Conservation (phyloP, 2,329 filamentous ascomycete species). For the Aspergillus cejpii region DNA sequence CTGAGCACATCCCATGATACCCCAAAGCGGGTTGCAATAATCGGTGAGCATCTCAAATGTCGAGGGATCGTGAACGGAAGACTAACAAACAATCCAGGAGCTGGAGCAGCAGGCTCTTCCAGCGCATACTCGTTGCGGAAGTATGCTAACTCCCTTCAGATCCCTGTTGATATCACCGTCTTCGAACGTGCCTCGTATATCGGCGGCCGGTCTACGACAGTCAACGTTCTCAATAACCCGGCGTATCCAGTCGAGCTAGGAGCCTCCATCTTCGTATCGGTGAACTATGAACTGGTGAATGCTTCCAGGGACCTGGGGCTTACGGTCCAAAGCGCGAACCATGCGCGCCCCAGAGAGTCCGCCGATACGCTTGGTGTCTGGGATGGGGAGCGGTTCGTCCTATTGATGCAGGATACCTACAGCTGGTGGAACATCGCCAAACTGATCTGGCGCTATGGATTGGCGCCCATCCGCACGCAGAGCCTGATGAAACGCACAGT, state of each 20-base stretch:
- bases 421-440: slow-evolving; percentile 76
- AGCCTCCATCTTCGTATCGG: slow-evolving; percentile 81
- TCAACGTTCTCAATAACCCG: slow-evolving; percentile 65
- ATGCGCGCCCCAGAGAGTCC: slow-evolving; percentile 43
- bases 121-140: slow-evolving; percentile 74
- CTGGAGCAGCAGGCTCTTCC: slow-evolving; percentile 81
- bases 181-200: slow-evolving; percentile 74
- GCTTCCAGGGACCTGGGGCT: slow-evolving; percentile 68
- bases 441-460: slow-evolving; percentile 78
- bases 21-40: slow-evolving; percentile 31
- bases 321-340: slow-evolving; percentile 43
- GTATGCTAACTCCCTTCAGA: slow-evolving; percentile 56
- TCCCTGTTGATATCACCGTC: slow-evolving; percentile 71
- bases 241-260: slow-evolving; percentile 72
- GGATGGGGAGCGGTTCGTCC: slow-evolving; percentile 71
- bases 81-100: slow-evolving; percentile 51
- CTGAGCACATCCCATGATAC: slow-evolving; percentile 13
- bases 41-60: slow-evolving; percentile 23
- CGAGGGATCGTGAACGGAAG: slow-evolving; percentile 1
- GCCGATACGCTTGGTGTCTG: slow-evolving; percentile 65
- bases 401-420: slow-evolving; percentile 54
- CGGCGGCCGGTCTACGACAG: slow-evolving; percentile 81
- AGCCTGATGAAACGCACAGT: slow-evolving; percentile 66
- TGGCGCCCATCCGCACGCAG: slow-evolving; percentile 66
- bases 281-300: slow-evolving; percentile 74